A percentile compares a stretch with the other conserved stretches of the same genome.
Conservation (phyloP, 1,284 basidiomycete species). For the Cryptococcus sp. region DNA sequence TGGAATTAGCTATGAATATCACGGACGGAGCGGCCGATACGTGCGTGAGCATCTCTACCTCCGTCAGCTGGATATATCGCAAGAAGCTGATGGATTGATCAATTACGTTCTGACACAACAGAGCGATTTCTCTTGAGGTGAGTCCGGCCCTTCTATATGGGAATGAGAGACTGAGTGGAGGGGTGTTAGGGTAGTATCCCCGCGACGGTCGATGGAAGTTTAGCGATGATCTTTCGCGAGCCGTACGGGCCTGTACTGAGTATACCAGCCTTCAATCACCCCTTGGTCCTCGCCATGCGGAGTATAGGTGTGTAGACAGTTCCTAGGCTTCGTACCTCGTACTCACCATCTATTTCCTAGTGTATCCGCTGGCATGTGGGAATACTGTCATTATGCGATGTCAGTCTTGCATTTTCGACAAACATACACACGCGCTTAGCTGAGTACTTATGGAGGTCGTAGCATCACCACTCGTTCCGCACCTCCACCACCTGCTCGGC, state of each 20-base stretch:
- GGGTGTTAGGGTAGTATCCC: slow-evolving; percentile 28
- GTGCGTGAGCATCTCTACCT: slow-evolving; percentile 10
- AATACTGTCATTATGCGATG: slow-evolving; percentile 40
- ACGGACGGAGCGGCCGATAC: slow-evolving; percentile 27
- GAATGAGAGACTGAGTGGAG: neutral
- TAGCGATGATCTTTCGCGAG: slow-evolving; percentile 30
- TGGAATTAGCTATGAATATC: slow-evolving; percentile 16
- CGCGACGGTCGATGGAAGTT: slow-evolving; percentile 24
- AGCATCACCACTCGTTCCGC: slow-evolving; percentile 35
- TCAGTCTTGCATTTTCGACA: slow-evolving; percentile 5
- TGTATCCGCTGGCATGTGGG: slow-evolving; percentile 38
- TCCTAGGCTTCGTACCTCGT: neutral
- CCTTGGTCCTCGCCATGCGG: slow-evolving; percentile 32
- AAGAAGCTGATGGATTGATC: neutral
- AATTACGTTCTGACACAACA: slow-evolving; percentile 5
- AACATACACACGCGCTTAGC: neutral
- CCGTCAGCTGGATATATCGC: too few species aligned
- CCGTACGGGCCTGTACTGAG: slow-evolving; percentile 37
- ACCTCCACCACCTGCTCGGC: slow-evolving; percentile 26
- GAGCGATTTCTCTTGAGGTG: slow-evolving; percentile 27
- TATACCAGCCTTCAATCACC: slow-evolving; percentile 43
- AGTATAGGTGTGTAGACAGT: slow-evolving; percentile 26
- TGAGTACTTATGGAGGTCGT: neutral
- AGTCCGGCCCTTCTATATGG: neutral
- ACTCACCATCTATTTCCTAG: slow-evolving; percentile 7